Evolutionary conservation across 2,329 filamentous ascomycete genomes (phyloP).

Genomic region (Colletotrichum tabaci): DNA sequence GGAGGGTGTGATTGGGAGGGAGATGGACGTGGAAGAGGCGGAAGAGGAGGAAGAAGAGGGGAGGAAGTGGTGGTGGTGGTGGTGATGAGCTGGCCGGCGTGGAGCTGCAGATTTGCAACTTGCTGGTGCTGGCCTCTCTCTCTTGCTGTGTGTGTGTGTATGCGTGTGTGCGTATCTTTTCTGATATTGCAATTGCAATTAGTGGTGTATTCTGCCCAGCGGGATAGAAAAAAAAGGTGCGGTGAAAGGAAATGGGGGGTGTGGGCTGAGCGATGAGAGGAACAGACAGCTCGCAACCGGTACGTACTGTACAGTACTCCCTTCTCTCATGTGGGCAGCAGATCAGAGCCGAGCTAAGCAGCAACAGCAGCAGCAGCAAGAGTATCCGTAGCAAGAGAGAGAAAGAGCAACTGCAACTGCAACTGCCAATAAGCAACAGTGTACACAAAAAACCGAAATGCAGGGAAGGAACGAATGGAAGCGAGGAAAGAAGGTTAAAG

Average conservation of each 20-base stretch:
- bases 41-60: not conserved
- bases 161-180: not conserved
- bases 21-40: not conserved
- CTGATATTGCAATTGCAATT: constrained; percentile 9
- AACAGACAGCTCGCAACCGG: not conserved
- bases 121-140: not conserved
- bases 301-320: not conserved
- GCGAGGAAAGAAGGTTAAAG: constrained; percentile 40
- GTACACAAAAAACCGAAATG: not conserved
- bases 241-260: constrained; percentile 34
- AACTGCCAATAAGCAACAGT: not conserved
- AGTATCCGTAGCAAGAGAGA: not conserved
- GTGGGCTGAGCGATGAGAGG: constrained; percentile 32
- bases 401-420: not conserved
- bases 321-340: not conserved
- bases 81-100: constrained; percentile 34
- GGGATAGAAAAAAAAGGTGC: constrained; percentile 22
- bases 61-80: constrained; percentile 20
- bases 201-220: constrained; percentile 19
- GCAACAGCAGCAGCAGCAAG: not conserved
- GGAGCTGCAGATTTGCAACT: constrained; percentile 2
- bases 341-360: not conserved
- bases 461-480: constrained; percentile 34
- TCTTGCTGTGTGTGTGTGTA: not conserved
- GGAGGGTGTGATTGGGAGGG: constrained; percentile 36